Evolutionary conservation across 2,329 filamentous ascomycete genomes (phyloP).

Genomic region (Ambrosiella cleistominuta): DNA sequence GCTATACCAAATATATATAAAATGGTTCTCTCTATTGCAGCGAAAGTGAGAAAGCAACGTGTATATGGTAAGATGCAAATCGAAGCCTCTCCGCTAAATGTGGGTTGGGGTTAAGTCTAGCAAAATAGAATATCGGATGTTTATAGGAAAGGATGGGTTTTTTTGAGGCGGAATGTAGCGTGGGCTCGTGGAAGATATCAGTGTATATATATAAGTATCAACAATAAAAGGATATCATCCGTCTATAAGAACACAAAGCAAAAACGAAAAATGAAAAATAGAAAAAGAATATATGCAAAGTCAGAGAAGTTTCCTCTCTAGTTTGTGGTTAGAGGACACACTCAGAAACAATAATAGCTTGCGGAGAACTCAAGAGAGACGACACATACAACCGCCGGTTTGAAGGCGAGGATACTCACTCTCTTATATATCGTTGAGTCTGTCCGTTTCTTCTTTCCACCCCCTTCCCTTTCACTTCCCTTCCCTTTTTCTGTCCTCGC

Average conservation of each 20-base stretch:
- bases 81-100: too few relatives aligned
- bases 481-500: neutral
- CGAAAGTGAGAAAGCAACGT: too few relatives aligned
- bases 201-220: neutral
- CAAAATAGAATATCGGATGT: neutral
- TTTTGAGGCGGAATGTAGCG: neutral
- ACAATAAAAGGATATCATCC: neutral
- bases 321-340: neutral
- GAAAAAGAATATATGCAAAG: neutral
- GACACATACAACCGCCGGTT: neutral
- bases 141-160: neutral
- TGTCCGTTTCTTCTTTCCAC: neutral
- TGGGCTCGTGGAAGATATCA: neutral
- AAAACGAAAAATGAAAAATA: neutral
- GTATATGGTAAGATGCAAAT: too few relatives aligned
- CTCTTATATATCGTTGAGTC: neutral
- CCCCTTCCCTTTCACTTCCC: neutral
- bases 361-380: neutral
- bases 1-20: neutral
- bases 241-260: neutral
- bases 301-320: neutral
- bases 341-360: neutral
- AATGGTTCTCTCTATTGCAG: too few relatives aligned
- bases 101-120: neutral
- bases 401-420: neutral